These are phyloP conservation scores for Cyathus striatus DNA, from an alignment of 768 basidiomycete genomes.

Conservation along the genomic window DNA sequence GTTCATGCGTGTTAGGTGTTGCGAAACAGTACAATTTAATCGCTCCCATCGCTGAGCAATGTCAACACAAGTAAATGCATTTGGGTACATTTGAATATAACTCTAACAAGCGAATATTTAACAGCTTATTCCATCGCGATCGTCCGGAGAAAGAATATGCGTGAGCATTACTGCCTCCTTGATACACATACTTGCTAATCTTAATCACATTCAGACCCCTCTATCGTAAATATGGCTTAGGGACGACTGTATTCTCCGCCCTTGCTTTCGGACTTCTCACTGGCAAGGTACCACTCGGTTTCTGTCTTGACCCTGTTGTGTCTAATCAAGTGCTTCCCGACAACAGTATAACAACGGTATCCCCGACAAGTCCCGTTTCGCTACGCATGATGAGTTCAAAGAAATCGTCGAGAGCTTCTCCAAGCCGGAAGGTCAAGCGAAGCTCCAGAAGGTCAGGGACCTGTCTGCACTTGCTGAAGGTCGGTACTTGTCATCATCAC, in stretches of 20 bases:
- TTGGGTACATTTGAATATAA: not conserved
- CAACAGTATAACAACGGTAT: slow-evolving; percentile 68
- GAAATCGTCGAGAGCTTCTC: slow-evolving; percentile 49
- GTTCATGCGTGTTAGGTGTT: slow-evolving; percentile 38
- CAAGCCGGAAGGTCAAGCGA: slow-evolving; percentile 54
- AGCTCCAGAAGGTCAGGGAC: slow-evolving; percentile 66
- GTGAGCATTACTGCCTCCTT: slow-evolving; percentile 22
- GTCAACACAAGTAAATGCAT: slow-evolving; percentile 54
- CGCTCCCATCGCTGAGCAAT: slow-evolving; percentile 74
- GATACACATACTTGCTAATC: slow-evolving; percentile 1
- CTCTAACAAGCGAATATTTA: not conserved
- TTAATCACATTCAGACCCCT: slow-evolving; percentile 43
- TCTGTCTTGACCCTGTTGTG: not conserved
- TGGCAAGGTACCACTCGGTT: slow-evolving; percentile 54
- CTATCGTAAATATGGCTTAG: slow-evolving; percentile 62
- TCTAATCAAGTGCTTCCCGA: not conserved
- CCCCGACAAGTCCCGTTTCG: slow-evolving; percentile 69
- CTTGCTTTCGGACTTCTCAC: slow-evolving; percentile 74
- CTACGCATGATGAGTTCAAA: slow-evolving; percentile 53
- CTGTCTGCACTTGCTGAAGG: slow-evolving; percentile 62
- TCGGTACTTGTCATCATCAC: slow-evolving; percentile 10
- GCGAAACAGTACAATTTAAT: slow-evolving; percentile 63
- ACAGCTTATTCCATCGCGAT: slow-evolving; percentile 73
- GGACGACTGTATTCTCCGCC: slow-evolving; percentile 71
- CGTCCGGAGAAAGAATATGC: slow-evolving; percentile 79